These are phyloP conservation scores for Diaporthe vexans DNA, from an alignment of 2,329 filamentous ascomycete genomes.

Conservation along the genomic window DNA sequence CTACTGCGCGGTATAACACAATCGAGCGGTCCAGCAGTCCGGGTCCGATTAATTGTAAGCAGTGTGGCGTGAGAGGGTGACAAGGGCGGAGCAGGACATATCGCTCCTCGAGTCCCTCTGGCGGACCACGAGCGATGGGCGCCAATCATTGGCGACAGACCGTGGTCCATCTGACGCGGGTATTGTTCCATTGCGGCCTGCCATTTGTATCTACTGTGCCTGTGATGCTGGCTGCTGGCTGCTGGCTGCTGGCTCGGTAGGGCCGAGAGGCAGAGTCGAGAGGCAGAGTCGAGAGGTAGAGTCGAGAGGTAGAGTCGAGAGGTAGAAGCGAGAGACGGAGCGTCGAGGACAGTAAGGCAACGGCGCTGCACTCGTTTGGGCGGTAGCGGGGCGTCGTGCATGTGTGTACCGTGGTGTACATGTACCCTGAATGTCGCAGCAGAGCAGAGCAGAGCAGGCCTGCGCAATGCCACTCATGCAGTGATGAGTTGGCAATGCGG, in stretches of 20 bases:
- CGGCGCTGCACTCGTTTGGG: neutral
- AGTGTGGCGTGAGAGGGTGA: constrained; percentile 53
- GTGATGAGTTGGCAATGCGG: constrained; percentile 82
- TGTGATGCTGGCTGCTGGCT: neutral
- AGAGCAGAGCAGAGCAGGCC: constrained; percentile 58
- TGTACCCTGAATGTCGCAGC: constrained; percentile 43
- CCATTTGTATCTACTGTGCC: neutral
- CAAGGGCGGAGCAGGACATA: constrained; percentile 43
- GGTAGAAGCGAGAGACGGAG: constrained; percentile 41
- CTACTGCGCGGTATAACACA: constrained; percentile 47
- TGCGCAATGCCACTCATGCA: constrained; percentile 69
- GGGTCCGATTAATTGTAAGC: constrained; percentile 37
- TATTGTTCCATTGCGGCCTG: neutral
- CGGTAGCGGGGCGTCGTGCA: constrained; percentile 4
- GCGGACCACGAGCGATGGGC: neutral
- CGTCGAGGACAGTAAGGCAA: constrained; percentile 37
- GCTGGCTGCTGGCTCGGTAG: neutral
- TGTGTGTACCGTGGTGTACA: constrained; percentile 27
- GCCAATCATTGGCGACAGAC: neutral
- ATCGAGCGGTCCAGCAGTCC: constrained; percentile 41
- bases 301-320: constrained; percentile 44
- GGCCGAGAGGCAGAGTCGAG: constrained; percentile 44
- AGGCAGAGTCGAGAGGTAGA: constrained; percentile 40
- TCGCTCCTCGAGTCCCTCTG: neutral
- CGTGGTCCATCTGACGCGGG: neutral